These are phyloP conservation scores for Pseudogymnoascus sp. DNA, from an alignment of 2,329 filamentous ascomycete species.

Conservation along the genomic window DNA sequence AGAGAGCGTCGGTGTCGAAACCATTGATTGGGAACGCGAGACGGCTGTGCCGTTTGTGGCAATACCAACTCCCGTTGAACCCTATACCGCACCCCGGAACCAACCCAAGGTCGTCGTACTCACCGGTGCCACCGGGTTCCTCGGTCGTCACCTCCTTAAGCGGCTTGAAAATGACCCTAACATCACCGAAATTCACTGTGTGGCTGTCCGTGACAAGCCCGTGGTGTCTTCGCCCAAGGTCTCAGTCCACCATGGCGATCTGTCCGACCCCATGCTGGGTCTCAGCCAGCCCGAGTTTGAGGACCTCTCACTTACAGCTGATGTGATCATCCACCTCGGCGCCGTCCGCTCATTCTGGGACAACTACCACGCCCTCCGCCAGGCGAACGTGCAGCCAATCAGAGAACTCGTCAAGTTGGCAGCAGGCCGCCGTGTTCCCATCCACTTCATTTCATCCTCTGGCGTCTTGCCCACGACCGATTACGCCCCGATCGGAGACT, in stretches of 20 bases:
- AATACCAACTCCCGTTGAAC: neutral
- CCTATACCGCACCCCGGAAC: neutral
- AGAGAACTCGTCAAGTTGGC: slow-evolving; percentile 22
- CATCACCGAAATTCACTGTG: neutral
- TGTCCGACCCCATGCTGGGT: slow-evolving; percentile 25
- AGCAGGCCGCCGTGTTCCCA: slow-evolving; percentile 19
- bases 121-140: neutral
- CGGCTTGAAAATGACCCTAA: neutral
- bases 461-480: neutral
- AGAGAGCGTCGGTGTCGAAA: neutral
- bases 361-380: slow-evolving; percentile 23
- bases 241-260: neutral
- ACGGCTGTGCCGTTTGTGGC: slow-evolving; percentile 10
- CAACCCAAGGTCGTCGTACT: slow-evolving; percentile 10
- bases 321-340: slow-evolving; percentile 10
- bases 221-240: neutral
- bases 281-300: neutral
- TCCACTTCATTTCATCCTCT: slow-evolving; percentile 26
- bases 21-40: slow-evolving; percentile 16
- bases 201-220: neutral
- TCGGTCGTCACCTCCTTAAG: neutral
- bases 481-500: neutral
- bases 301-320: neutral
- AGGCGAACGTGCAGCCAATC: slow-evolving; percentile 24
- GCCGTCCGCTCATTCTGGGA: slow-evolving; percentile 24